These are phyloP conservation scores for Funneliformis mosseae DNA, from an alignment of 192 early-diverging fungal species.

Conservation along the genomic window DNA sequence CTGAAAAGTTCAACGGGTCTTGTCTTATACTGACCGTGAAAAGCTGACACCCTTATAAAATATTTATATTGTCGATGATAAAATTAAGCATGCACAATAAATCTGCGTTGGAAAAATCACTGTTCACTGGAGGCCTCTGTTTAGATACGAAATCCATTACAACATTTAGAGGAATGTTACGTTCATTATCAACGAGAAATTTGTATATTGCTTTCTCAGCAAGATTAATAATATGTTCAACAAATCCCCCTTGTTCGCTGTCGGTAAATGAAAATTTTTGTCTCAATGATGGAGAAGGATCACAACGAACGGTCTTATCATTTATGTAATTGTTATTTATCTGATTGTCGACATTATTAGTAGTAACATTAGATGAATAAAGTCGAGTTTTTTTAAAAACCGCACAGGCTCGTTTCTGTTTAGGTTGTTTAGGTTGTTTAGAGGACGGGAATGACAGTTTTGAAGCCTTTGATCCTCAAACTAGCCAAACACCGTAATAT, in stretches of 20 bases:
- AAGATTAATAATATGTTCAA: constrained; percentile 31
- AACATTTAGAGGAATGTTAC: constrained; percentile 7
- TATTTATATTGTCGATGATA: constrained; percentile 14
- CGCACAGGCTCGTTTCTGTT: not conserved
- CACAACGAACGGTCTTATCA: not conserved
- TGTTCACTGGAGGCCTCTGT: constrained; percentile 22
- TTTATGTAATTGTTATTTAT: not conserved
- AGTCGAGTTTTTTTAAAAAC: constrained; percentile 26
- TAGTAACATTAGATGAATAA: constrained; percentile 25
- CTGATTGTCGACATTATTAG: constrained; percentile 15
- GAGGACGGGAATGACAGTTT: not conserved
- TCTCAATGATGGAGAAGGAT: constrained; percentile 11
- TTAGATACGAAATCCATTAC: not conserved
- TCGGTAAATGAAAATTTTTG: constrained; percentile 29
- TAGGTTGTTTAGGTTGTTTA: constrained; percentile 11
- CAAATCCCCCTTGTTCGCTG: constrained; percentile 25
- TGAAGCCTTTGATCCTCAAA: constrained; percentile 24
- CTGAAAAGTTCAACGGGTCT: constrained; percentile 5
- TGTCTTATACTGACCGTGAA: constrained; percentile 26
- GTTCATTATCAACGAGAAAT: constrained; percentile 20
- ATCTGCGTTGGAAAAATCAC: constrained; percentile 24
- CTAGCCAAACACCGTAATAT: constrained; percentile 6
- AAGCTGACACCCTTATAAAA: not conserved
- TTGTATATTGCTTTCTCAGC: constrained; percentile 15
- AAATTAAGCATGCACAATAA: constrained; percentile 24